Evolutionary conservation across 352 stramenopile species (phyloP).

Genomic region (Phytophthora foliorum): DNA sequence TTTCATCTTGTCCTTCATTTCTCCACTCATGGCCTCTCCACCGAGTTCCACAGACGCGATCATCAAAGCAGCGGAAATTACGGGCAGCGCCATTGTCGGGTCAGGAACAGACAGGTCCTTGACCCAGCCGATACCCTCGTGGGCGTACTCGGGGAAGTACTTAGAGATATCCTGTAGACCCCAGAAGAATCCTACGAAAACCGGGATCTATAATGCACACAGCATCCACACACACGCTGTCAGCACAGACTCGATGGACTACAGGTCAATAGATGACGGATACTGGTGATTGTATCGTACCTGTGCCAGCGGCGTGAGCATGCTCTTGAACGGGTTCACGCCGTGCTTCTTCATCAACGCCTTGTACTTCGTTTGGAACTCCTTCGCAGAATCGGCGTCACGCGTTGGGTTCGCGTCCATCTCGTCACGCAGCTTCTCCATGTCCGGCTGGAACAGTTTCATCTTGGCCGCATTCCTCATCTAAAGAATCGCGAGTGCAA

Average conservation of each 20-base stretch:
- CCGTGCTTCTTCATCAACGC: slow-evolving; percentile 86
- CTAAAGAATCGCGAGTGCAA: slow-evolving; percentile 33
- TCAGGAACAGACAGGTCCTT: slow-evolving; percentile 80
- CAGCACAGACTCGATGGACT: not conserved
- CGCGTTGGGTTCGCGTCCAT: slow-evolving; percentile 64
- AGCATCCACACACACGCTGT: not conserved
- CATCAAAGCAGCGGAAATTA: slow-evolving; percentile 86
- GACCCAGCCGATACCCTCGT: slow-evolving; percentile 87
- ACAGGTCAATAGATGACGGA: not conserved
- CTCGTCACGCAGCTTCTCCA: slow-evolving; percentile 82
- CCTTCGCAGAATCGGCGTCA: slow-evolving; percentile 57
- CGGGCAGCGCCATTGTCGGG: slow-evolving; percentile 76
- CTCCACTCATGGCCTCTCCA: slow-evolving; percentile 63
- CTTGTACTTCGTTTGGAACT: slow-evolving; percentile 82
- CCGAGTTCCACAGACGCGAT: slow-evolving; percentile 80
- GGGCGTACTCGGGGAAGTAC: slow-evolving; percentile 82
- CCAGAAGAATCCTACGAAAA: slow-evolving; percentile 91
- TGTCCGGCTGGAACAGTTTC: slow-evolving; percentile 84
- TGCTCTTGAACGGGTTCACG: slow-evolving; percentile 79
- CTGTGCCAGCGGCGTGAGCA: slow-evolving; percentile 75
- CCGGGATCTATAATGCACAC: slow-evolving; percentile 84
- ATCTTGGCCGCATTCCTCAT: slow-evolving; percentile 89
- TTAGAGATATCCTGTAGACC: slow-evolving; percentile 81
- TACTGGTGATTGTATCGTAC: slow-evolving; percentile 20
- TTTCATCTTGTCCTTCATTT: slow-evolving; percentile 81